Percentiles rank a stretch among this genome's conserved stretches.
These are phyloP conservation scores for Colletotrichum phormii DNA, from an alignment of 2,329 filamentous ascomycete genomes.

Conservation along the genomic window DNA sequence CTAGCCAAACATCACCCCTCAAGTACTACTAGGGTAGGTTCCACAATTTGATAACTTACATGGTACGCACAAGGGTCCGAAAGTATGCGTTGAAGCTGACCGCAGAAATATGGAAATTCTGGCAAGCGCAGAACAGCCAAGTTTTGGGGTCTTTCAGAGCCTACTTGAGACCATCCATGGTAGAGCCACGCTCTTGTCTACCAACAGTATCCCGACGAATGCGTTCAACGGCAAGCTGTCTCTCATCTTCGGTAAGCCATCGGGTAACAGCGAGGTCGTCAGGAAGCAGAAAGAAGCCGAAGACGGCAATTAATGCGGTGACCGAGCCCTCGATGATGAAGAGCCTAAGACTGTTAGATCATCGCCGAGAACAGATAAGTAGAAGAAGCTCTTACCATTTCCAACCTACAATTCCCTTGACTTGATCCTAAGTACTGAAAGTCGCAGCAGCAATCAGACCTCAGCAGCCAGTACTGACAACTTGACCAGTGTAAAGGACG, in stretches of 20 bases:
- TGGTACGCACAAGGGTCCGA: slow-evolving; percentile 37
- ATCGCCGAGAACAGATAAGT: too few species aligned
- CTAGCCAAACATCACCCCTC: neutral
- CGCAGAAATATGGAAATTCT: slow-evolving; percentile 27
- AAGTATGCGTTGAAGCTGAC: slow-evolving; percentile 40
- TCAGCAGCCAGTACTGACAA: slow-evolving; percentile 30
- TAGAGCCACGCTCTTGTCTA: slow-evolving; percentile 21
- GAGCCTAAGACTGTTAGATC: neutral
- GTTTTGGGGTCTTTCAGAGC: slow-evolving; percentile 41
- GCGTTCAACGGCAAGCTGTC: slow-evolving; percentile 16
- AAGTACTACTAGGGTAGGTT: neutral
- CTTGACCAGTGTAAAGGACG: slow-evolving; percentile 23
- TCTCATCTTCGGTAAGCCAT: slow-evolving; percentile 28
- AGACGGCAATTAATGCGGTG: slow-evolving; percentile 51
- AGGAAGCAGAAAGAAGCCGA: slow-evolving; percentile 51
- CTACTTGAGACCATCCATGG: slow-evolving; percentile 28
- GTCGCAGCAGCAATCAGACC: slow-evolving; percentile 24
- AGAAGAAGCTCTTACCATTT: slow-evolving; percentile 12
- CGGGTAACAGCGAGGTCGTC: slow-evolving; percentile 43
- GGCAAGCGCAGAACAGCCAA: slow-evolving; percentile 39
- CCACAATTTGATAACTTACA: slow-evolving; percentile 11
- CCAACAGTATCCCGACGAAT: slow-evolving; percentile 32
- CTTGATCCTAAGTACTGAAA: slow-evolving; percentile 17
- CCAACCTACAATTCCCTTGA: slow-evolving; percentile 29
- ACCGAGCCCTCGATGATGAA: slow-evolving; percentile 43